phyloP scores from a whole-genome alignment of 2,329 filamentous ascomycete genomes.

The Ophiostoma ulmi region DNA sequence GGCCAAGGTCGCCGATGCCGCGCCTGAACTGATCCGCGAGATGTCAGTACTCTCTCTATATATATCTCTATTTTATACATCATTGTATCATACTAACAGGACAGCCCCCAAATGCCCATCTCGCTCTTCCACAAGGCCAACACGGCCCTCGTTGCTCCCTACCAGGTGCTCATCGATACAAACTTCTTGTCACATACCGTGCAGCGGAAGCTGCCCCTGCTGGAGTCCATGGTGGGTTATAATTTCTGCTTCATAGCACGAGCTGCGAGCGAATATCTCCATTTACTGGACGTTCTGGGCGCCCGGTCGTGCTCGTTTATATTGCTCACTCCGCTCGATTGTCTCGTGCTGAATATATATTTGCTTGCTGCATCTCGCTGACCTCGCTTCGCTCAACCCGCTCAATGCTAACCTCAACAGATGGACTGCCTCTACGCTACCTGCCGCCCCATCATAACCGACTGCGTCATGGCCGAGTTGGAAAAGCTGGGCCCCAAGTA shows the following conservation, averaged over 20 bases:
- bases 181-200: slow-evolving; percentile 91
- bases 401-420: slow-evolving; percentile 38
- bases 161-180: slow-evolving; percentile 30
- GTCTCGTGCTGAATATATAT: neutral
- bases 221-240: slow-evolving; percentile 67
- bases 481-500: slow-evolving; percentile 89
- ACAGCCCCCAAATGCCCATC: slow-evolving; percentile 28
- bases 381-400: no score
- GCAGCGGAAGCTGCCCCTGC: slow-evolving; percentile 75
- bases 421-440: slow-evolving; percentile 95
- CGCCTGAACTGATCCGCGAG: slow-evolving; percentile 27
- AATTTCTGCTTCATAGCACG: slow-evolving; percentile 34
- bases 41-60: slow-evolving; percentile 22
- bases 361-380: neutral
- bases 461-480: slow-evolving; percentile 70
- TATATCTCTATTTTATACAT: neutral
- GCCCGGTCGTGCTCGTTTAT: no score
- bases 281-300: no score
- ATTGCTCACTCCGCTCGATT: no score
- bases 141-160: slow-evolving; percentile 29
- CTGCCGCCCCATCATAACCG: slow-evolving; percentile 81
- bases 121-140: slow-evolving; percentile 31
- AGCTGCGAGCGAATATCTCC: no score
- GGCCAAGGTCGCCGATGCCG: slow-evolving; percentile 39
- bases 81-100: neutral